Evolutionary conservation across 495 filamentous ascomycete species (phyloP), one percentile per base, ranked within the genome.

Genomic region (Articulospora tetracladia): DNA sequence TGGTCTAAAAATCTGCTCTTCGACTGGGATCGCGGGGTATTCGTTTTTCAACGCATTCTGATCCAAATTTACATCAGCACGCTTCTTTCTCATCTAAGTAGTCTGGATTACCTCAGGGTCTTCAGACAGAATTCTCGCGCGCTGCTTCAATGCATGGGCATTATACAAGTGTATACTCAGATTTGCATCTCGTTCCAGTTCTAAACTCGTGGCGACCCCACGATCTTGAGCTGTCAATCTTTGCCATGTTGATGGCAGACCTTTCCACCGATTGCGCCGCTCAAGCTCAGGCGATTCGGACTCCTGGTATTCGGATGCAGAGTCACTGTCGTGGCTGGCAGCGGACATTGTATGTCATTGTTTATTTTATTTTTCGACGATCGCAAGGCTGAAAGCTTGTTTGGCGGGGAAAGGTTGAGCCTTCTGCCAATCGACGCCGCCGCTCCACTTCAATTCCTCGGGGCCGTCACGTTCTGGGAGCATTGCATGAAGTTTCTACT

Each of bases 131-230:
- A 60, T 34, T 2, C 55, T 64, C 13, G 64, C 58, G 52, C 79
- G 70, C 15, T 70, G 72, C 65, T 85, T 88, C 47, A 91, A 70
- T 27, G 74, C 77, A 72, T 84, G 84, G 0, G 86, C 79, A 70
- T 92, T 91, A 70, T 89, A 94, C 23, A 96, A 71, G 76, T 95
- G 91, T 27, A 85, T 72, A 0, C 79, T 75, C n/a, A 95, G 74
- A 61, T 96, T 85, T 59, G 78, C 72, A 25, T 82, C 79, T 17
- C 78, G 71, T 27, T 80, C 66, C 11, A 82, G 74, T 34, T 86
- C 76, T 10, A 93, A 70, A 23, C 82, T 79, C 1, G 79, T 67
- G n/a, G 77, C 77, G 1, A 86, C 73, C 19, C 75, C 70, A 7
- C 86, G 75, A 46, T 93, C 90, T 2, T 77, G 58, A 17, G 70